These are phyloP conservation scores for Sporobolomyces phaffii DNA, from an alignment of 768 basidiomycete genomes.

Conservation along the genomic window DNA sequence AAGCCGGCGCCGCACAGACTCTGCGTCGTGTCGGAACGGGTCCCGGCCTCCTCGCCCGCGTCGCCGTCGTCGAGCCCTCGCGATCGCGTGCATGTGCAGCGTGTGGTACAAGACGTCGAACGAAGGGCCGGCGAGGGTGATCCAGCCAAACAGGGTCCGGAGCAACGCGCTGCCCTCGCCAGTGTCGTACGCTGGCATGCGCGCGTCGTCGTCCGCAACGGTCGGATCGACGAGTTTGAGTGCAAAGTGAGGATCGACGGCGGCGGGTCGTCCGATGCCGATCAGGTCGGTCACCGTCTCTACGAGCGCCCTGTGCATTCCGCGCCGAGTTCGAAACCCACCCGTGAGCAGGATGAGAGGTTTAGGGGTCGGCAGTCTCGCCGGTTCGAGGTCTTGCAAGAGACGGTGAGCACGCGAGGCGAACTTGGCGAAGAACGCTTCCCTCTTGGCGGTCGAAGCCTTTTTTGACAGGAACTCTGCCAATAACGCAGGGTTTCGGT, in stretches of 20 bases:
- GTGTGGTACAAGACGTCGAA: conserved; percentile 29
- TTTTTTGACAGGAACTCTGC: conserved; percentile 16
- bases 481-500: not conserved
- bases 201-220: conserved; percentile 11
- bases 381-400: conserved; percentile 46
- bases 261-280: conserved; percentile 66
- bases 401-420: conserved; percentile 55
- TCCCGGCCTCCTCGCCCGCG: conserved; percentile 7
- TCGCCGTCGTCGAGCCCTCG: too few species aligned
- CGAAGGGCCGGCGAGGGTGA: conserved; percentile 18
- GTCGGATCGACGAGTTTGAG: conserved; percentile 41
- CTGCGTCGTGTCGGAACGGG: not conserved
- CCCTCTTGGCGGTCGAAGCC: conserved; percentile 48
- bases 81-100: conserved; percentile 20
- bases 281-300: conserved; percentile 61
- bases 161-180: not conserved
- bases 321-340: conserved; percentile 60
- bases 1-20: not conserved
- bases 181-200: conserved; percentile 16
- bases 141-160: not conserved
- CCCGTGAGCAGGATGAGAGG: conserved; percentile 76
- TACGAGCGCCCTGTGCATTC: conserved; percentile 55
- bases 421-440: conserved; percentile 68
- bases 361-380: conserved; percentile 40
- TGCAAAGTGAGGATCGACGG: conserved; percentile 62